Evolutionary conservation across 169 alveolate genomes (phyloP), one percentile per base, ranked within the genome.

Genomic region (Perkinsus olseni): DNA sequence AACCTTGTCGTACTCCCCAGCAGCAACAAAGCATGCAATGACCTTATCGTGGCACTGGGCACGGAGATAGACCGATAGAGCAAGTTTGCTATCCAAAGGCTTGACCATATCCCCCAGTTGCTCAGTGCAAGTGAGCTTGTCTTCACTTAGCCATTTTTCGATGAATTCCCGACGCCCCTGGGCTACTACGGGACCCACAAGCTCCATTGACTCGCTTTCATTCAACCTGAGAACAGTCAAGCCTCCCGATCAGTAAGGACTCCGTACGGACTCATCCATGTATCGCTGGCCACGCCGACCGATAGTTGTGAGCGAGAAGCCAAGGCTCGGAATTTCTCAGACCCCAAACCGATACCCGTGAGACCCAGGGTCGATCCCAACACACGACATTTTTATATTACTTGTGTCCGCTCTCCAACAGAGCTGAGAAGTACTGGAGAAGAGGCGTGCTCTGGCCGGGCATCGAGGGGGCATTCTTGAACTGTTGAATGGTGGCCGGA

Each of bases 41-140:
- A 99, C 99, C 97, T 98, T 98, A 93, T 97, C 97, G 92, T 97
- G 98, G 92, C 97, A 96, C 38, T 96, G 96, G 91, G 98, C 97
- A 92, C 95, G 96, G 95, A 96, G 95, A 95, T 98, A 98, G 40
- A 99, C 97, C 95, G 97, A 96, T 74, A 99, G 96, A 45, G 99
- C 99, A 82, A 99, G 96, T 92, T 98, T 96, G 50, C 96, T 97
- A 62, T 98, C 99, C 92, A 96, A 94, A 74, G 96, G 96, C 92
- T 97, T 97, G 40, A 99, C 96, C 95, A 98, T 94, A 95, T 99
- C 99, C 24, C 99, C 99, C 38, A 99, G 97, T 94, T 98, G 99
- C 95, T 98, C 99, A 48, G 99, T 98, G 94, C 98, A 98, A 39
- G 99, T 99, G 92, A 99, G 96, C 96, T 99, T 99, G 92, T 98